Base-by-base conservation (phyloP, 1,139 yeast genomes). In the Sugiyamaella xylanicola region DNA sequence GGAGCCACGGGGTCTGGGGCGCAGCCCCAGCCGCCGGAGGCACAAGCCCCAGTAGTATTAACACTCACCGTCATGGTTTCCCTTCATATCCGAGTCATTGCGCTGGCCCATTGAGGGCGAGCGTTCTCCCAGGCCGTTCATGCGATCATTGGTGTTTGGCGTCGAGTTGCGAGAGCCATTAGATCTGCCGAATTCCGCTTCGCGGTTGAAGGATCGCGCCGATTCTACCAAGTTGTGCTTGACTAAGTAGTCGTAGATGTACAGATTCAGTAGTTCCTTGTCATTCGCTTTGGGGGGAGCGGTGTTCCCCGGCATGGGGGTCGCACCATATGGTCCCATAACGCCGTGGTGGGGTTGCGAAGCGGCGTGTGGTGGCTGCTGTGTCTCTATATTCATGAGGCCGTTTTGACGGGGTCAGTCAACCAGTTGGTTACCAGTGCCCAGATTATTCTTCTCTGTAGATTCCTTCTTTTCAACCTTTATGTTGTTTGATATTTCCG, bases 201-300 rank as follows among this genome's bases (percentile, higher is more conserved):
- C 97, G 60, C 79, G 80, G 61, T 81, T 82, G 68, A 91, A 89
- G 25, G 81, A 79, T 56, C 78, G 77, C 1, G 97, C 96, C 1
- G 95, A 83, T 56, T 84, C 84, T 9, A 81, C 78, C 54, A 89
- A 77, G 45, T 87, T 80, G 56, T 87, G 84, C 71, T 91, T 91
- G 65, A 87, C 72, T 59, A 92, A 76, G 66, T 90, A 92, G 72
- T 92, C 97, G 68, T 89, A 88, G 43, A 92, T 86, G 70, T 90
- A 91, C 16, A 92, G 89, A 67, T 91, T 88, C 60, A 92, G 75
- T 50, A 88, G 73, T 68, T 86, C 91, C 66, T 83, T 82, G 45
- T 68, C 71, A 36, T 46, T 46, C 43, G 63, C 58, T 56, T 62
- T 62, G 41, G 52, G 59, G 3, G 55, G 45, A 32, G 47, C 25